Evolutionary conservation across 129 eudicot genomes (phyloP).

Genomic region (Dittrichia graveolens): DNA sequence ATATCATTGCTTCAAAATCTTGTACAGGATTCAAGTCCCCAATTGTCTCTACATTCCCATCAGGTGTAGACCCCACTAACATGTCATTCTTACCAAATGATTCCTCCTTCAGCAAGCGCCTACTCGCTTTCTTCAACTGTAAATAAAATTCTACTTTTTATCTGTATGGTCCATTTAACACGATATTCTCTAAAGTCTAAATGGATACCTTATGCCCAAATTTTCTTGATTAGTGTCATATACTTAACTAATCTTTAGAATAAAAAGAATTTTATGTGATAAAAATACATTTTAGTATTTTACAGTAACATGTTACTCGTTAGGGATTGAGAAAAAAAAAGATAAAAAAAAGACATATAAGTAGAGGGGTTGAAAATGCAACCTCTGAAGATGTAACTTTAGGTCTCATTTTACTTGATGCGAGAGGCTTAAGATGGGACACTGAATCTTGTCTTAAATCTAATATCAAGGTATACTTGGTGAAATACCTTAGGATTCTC

Average conservation of each 20-base stretch:
- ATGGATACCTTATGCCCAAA: no score
- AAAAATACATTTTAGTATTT: no score
- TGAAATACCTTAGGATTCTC: constrained; percentile 83
- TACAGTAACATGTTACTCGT: no score
- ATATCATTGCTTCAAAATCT: constrained; percentile 90
- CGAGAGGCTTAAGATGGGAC: no score
- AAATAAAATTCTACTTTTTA: constrained; percentile 13
- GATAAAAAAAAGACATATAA: background rate
- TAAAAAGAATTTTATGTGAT: no score
- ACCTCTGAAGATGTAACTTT: background rate
- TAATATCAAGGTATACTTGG: background rate
- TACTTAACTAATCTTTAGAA: no score
- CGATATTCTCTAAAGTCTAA: background rate
- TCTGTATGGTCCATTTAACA: background rate
- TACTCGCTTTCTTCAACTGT: constrained; percentile 80
- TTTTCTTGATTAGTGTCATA: no score
- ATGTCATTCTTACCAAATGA: constrained; percentile 68
- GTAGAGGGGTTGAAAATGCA: no score
- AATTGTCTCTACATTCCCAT: constrained; percentile 57
- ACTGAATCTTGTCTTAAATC: background rate
- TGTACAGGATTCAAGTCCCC: constrained; percentile 70
- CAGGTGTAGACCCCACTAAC: constrained; percentile 42
- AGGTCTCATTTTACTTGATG: constrained; percentile 3
- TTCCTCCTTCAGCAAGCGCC: constrained; percentile 60
- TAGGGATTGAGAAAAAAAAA: background rate